Conservation (phyloP, 2,329 filamentous ascomycete genomes). For the Bipolaris bicolor region DNA sequence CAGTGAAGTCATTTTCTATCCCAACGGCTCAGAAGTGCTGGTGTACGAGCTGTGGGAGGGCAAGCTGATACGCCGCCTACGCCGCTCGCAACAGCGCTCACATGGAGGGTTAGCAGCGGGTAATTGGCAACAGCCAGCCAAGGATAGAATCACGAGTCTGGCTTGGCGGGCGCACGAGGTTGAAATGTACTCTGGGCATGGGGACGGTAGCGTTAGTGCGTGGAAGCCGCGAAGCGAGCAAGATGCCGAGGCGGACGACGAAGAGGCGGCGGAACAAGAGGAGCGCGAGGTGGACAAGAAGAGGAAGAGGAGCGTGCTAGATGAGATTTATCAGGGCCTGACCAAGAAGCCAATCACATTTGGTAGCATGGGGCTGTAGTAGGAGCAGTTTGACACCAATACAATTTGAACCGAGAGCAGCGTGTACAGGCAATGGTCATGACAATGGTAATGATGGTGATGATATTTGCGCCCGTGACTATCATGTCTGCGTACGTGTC, state of each 20-base stretch:
- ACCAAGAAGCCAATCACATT: constrained; percentile 74
- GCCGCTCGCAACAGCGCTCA: constrained; percentile 61
- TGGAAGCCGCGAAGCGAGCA: constrained; percentile 72
- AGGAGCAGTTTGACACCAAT: background rate
- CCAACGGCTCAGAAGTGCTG: constrained; percentile 76
- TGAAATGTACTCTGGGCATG: constrained; percentile 81
- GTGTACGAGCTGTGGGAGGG: constrained; percentile 82
- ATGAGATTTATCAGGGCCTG: constrained; percentile 79
- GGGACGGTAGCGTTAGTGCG: constrained; percentile 80
- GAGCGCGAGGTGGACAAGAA: constrained; percentile 52
- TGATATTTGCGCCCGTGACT: background rate
- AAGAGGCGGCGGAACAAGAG: constrained; percentile 48
- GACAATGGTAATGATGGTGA: background rate
- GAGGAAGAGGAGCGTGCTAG: constrained; percentile 77
- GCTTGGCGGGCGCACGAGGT: constrained; percentile 75
- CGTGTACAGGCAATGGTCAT: background rate
- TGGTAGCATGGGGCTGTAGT: constrained; percentile 31
- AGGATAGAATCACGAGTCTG: constrained; percentile 69
- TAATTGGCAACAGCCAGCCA: constrained; percentile 48
- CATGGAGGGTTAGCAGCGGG: constrained; percentile 11
- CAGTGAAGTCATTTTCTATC: constrained; percentile 76
- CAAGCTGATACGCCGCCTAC: constrained; percentile 71
- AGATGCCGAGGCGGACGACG: constrained; percentile 52
- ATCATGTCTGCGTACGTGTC: background rate
- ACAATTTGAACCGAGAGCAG: background rate